Evolutionary conservation across 306 rosid genomes (phyloP).

Genomic region (Cicer bijugum): DNA sequence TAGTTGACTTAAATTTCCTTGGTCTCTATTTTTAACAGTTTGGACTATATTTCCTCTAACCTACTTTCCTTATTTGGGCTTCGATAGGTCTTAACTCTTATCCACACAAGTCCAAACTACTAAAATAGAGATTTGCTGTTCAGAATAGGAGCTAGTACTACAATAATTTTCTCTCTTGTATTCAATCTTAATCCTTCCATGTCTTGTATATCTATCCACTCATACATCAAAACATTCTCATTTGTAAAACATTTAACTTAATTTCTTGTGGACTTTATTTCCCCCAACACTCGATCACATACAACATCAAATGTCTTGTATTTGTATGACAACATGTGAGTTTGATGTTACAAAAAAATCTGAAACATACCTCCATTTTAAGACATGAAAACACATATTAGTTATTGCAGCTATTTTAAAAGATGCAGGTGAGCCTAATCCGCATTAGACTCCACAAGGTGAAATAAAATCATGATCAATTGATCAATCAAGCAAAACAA

Average conservation of each 20-base stretch:
- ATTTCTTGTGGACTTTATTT: not conserved
- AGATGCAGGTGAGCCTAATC: slow-evolving; percentile 13
- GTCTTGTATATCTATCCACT: not conserved
- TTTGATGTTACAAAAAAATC: not conserved
- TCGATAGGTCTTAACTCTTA: not conserved
- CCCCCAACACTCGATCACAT: not conserved
- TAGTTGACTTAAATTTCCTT: not conserved
- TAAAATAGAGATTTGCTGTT: not conserved
- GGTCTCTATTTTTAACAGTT: not conserved
- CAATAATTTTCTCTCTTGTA: not conserved
- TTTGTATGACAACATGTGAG: not conserved
- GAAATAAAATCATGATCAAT: slow-evolving; percentile 6
- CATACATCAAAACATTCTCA: not conserved
- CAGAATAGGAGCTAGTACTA: not conserved
- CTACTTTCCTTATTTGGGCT: not conserved
- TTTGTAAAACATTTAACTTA: not conserved
- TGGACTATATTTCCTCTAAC: not conserved
- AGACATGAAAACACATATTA: not conserved
- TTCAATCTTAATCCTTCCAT: not conserved
- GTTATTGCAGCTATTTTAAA: slow-evolving; percentile 26
- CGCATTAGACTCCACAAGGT: slow-evolving; percentile 10
- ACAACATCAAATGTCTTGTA: not conserved
- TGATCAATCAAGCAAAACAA: slow-evolving; percentile 11
- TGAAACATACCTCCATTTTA: not conserved
- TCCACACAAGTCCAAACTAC: not conserved